A percentile compares a stretch with the other conserved stretches of the same genome.
Evolutionary conservation across 2,329 filamentous ascomycete species (phyloP).

Genomic region (Nemania sp.): DNA sequence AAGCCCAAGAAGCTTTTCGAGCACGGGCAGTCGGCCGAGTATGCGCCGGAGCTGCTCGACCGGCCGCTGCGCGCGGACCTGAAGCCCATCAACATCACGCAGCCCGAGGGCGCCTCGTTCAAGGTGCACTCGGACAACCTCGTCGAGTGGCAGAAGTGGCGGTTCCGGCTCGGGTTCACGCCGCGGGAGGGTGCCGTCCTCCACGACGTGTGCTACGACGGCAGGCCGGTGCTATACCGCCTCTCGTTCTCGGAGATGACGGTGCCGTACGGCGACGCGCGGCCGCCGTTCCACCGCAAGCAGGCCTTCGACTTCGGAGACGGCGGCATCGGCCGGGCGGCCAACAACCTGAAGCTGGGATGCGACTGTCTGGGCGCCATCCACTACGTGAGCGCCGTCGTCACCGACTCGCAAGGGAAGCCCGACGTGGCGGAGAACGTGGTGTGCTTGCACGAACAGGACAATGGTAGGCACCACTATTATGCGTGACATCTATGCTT

Average conservation of each 20-base stretch:
- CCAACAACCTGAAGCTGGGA: constrained; percentile 69
- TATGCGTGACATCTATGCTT: background rate
- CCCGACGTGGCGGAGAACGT: constrained; percentile 61
- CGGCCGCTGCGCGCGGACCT: constrained; percentile 54
- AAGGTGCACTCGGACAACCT: constrained; percentile 38
- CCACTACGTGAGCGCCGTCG: constrained; percentile 58
- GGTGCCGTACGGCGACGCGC: constrained; percentile 66
- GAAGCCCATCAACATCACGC: constrained; percentile 74
- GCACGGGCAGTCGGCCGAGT: constrained; percentile 48
- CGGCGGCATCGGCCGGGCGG: constrained; percentile 64
- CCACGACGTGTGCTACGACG: constrained; percentile 65
- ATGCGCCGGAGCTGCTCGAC: constrained; percentile 56
- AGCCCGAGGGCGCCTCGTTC: constrained; percentile 52
- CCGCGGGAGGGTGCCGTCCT: constrained; percentile 64
- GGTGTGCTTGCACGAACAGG: constrained; percentile 71
- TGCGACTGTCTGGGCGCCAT: constrained; percentile 72
- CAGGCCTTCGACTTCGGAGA: constrained; percentile 73
- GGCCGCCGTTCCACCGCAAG: constrained; percentile 66
- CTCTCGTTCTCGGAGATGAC: constrained; percentile 65
- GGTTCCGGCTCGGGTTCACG: constrained; percentile 66
- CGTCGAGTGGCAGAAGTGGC: constrained; percentile 52
- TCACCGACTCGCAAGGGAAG: constrained; percentile 58
- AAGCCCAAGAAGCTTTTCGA: constrained; percentile 54
- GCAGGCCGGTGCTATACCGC: constrained; percentile 62
- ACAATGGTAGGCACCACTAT: constrained; percentile 55